Evolutionary conservation across 179 eudicot genomes (phyloP), one percentile per base, ranked within the genome.

Genomic region (Heliamphora pulchella): DNA sequence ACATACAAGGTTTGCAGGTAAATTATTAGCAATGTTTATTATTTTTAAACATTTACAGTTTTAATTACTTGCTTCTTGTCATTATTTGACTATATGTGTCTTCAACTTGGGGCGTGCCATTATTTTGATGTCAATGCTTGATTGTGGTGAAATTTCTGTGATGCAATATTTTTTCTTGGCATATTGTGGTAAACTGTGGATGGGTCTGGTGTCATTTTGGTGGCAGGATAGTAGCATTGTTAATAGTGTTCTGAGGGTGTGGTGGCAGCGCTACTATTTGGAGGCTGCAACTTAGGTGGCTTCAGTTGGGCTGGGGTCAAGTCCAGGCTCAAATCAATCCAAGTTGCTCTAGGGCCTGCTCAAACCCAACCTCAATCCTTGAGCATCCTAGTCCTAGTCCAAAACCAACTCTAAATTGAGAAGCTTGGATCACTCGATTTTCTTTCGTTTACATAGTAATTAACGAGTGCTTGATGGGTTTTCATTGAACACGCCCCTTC

Each of bases 1-100:
- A 79, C 73, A 66, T 85, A 87, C 82, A 88, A 90, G 83, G 91
- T 87, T 89, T 92, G 96, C 96, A 96, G 98, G 99, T 94, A 72
- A 77, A 69, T 31, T 31, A 31, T 31, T 31, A 31, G 31, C 31
- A 31, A 31, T 31, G 31, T 31, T 31, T 31, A 31, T 31, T 31
- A 31, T 31, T 31, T 31, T 31, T 31, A 31, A 31, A 31, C 31
- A 31, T 31, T 31, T 31, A 31, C 31, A 31, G 31, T 31, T 31
- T 31, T 69, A 44, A 10, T 8, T 13, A 14, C 72, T 18, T 46
- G 51, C 50, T 47, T 62, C 3, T 8, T 64, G 67, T 31, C 5
- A 71, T 74, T 61, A n/a, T 31, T 54, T 78, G 11, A 13, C n/a
- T 64, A 5, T 22, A 3, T 78, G 65, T 55, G 31, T 15, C 14